Conservation (phyloP, 441 rosid genomes). For the Adansonia rubrostipa region DNA sequence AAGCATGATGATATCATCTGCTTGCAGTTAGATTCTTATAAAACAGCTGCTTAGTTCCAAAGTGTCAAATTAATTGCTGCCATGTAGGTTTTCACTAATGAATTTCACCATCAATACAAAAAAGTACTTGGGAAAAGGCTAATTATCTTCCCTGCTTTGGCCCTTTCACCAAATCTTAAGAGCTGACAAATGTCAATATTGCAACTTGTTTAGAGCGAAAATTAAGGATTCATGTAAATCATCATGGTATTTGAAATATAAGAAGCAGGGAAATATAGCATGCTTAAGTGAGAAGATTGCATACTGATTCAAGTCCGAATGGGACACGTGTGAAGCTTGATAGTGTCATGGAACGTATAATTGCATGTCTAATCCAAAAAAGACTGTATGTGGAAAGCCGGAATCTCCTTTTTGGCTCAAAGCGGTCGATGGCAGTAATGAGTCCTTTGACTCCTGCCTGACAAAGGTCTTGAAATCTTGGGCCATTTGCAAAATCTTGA, state of each 20-base stretch:
- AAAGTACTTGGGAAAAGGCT: background rate
- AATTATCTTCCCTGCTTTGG: background rate
- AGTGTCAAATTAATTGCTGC: background rate
- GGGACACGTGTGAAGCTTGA: slow-evolving; percentile 84
- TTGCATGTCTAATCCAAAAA: slow-evolving; percentile 93
- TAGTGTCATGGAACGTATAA: slow-evolving; percentile 78
- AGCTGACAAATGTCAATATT: background rate
- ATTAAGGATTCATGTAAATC: background rate
- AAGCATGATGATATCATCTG: background rate
- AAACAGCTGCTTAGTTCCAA: background rate
- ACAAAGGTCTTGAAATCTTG: slow-evolving; percentile 88
- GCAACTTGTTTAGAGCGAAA: background rate
- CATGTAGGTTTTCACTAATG: background rate
- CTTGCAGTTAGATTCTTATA: background rate
- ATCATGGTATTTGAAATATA: background rate
- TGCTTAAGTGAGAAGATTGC: slow-evolving; percentile 24
- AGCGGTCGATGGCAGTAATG: slow-evolving; percentile 83
- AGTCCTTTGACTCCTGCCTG: slow-evolving; percentile 94
- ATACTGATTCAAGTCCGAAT: slow-evolving; percentile 88
- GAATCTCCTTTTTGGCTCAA: slow-evolving; percentile 73
- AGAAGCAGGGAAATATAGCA: background rate
- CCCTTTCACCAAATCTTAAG: background rate
- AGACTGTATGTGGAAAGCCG: slow-evolving; percentile 83
- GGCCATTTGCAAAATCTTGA: slow-evolving; percentile 74
- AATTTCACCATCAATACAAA: background rate